Conservation (phyloP, 768 basidiomycete genomes). For the Trichaptum fuscoviolaceum region DNA sequence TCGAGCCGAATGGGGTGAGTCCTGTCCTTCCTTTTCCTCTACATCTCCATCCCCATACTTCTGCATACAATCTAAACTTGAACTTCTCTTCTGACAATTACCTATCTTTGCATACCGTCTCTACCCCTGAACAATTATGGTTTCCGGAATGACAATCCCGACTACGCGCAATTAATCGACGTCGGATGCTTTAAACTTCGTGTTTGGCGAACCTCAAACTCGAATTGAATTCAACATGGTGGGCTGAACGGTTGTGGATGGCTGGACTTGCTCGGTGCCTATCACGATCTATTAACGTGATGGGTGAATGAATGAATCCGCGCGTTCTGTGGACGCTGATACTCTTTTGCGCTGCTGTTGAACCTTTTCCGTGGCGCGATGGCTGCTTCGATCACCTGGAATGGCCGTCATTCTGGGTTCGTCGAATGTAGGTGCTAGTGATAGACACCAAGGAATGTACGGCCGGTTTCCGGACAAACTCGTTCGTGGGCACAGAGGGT, state of each 20-base stretch:
- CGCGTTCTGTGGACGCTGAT: not conserved
- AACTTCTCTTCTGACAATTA: not conserved
- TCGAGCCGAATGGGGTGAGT: constrained; percentile 85
- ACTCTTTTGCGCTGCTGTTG: not conserved
- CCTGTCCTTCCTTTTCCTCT: not conserved
- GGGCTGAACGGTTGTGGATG: not conserved
- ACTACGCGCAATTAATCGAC: not conserved
- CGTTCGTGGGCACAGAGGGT: constrained; percentile 99
- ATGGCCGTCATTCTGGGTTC: not conserved
- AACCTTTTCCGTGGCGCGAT: not conserved
- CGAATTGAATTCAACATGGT: not conserved
- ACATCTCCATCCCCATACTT: too few species aligned
- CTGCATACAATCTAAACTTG: not conserved
- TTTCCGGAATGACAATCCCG: not conserved
- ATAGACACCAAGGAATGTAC: constrained; percentile 98
- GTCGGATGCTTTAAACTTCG: not conserved
- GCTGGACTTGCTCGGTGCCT: not conserved
- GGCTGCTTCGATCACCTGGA: not conserved
- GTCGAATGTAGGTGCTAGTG: constrained; percentile 63
- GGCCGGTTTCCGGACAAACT: constrained; percentile 96
- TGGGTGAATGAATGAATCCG: not conserved
- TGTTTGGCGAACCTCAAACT: not conserved
- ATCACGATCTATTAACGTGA: not conserved
- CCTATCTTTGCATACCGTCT: not conserved
- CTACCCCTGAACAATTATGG: not conserved